A percentile compares a stretch with the other conserved stretches of the same genome.
phyloP scores from a whole-genome alignment of 331 rosid genomes.

The Rosa hybrid region DNA sequence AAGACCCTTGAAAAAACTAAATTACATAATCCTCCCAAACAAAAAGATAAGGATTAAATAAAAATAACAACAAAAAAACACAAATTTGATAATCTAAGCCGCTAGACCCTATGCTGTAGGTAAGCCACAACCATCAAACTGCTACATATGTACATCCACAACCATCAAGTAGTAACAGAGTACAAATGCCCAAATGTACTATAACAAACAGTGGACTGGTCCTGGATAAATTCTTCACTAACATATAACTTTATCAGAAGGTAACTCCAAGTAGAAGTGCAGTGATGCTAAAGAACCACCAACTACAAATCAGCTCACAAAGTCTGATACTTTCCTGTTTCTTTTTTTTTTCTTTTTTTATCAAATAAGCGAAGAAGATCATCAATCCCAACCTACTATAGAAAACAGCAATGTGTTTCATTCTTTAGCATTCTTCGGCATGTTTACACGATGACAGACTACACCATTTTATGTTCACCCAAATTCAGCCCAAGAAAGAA shows the following conservation, averaged over 20 bases:
- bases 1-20: background rate
- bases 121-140: background rate
- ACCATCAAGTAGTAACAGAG: background rate
- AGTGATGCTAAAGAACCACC: background rate
- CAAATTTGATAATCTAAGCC: background rate
- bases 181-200: background rate
- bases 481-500: slow-evolving; percentile 12
- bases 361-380: background rate
- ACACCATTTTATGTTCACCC: background rate
- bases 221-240: background rate
- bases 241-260: background rate
- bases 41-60: background rate
- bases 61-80: background rate
- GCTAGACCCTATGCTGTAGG: background rate
- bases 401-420: background rate
- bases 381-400: background rate
- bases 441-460: background rate
- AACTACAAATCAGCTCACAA: background rate
- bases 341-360: background rate
- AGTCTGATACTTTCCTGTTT: background rate
- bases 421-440: background rate
- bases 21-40: background rate
- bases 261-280: background rate
- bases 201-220: background rate
- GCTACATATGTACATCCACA: background rate